A percentile compares a stretch with the other conserved stretches of the same genome.
Evolutionary conservation across 2,329 filamentous ascomycete species (phyloP).

Genomic region (Fusarium mangiferae): DNA sequence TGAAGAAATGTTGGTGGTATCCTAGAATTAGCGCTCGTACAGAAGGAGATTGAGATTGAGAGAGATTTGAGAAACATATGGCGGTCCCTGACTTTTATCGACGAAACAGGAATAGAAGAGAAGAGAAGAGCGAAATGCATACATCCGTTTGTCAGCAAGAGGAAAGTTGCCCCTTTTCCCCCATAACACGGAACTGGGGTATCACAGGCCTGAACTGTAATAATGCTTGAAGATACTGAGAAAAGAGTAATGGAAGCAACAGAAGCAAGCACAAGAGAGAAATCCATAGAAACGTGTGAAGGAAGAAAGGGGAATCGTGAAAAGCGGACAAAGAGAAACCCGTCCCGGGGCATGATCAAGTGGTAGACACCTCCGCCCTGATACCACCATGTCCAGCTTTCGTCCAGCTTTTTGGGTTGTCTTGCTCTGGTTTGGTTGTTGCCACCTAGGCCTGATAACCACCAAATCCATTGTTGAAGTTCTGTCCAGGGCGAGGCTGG

Average conservation of each 20-base stretch:
- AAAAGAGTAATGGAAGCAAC: slow-evolving; percentile 39
- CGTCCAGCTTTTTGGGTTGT: slow-evolving; percentile 33
- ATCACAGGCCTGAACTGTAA: slow-evolving; percentile 36
- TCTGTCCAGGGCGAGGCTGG: slow-evolving; percentile 63
- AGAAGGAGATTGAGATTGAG: slow-evolving; percentile 40
- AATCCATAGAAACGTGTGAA: slow-evolving; percentile 37
- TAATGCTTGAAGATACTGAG: slow-evolving; percentile 35
- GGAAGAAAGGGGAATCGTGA: slow-evolving; percentile 41
- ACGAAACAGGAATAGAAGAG: slow-evolving; percentile 43
- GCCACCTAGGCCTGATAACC: slow-evolving; percentile 68
- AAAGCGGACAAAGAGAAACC: slow-evolving; percentile 31
- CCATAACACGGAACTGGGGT: slow-evolving; percentile 26
- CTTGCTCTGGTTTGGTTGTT: slow-evolving; percentile 38
- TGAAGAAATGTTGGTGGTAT: slow-evolving; percentile 44
- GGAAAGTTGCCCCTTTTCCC: slow-evolving; percentile 36
- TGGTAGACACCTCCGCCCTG: slow-evolving; percentile 32
- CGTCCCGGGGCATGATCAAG: slow-evolving; percentile 35
- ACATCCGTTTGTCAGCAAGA: slow-evolving; percentile 43
- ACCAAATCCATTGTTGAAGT: slow-evolving; percentile 69
- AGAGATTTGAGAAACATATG: slow-evolving; percentile 36
- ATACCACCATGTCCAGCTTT: slow-evolving; percentile 37
- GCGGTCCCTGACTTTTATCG: slow-evolving; percentile 43
- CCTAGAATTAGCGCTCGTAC: slow-evolving; percentile 44
- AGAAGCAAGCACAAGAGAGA: slow-evolving; percentile 37
- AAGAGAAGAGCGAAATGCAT: slow-evolving; percentile 45